Base-by-base conservation (phyloP, 2,329 filamentous ascomycete species). In the Pseudogymnoascus sp. region DNA sequence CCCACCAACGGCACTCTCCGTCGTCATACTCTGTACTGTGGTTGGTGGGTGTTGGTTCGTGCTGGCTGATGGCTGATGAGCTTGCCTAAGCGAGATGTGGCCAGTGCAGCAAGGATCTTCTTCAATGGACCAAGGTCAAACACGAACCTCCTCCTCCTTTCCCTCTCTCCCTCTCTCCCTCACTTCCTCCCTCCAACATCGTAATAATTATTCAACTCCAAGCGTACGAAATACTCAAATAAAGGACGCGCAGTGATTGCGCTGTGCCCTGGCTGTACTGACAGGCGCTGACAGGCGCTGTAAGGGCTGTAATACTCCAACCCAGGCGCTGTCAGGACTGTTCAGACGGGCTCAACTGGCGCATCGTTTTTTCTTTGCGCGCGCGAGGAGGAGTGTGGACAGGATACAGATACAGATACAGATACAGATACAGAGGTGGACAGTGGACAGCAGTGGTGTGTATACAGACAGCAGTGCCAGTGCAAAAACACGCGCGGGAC, bases 71-170 rank as follows among this genome's bases (percentile, higher is more conserved):
- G 30, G 30, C 30, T 33, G 30, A 33, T 28, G 25, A 33, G 38
- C 39, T 42, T 22, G 11, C 22, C 5, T 45, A 45, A 45, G 41
- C 41, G 41, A 25, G 41, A 45, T 11, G 41, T 45, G 41, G 19
- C 41, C 41, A 45, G 41, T 45, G 22, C 41, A 25, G 19, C 41
- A 45, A 45, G 41, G 41, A 45, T 45, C 41, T 45, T 45, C 22
- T 23, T 25, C 41, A 45, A 45, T 45, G 41, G 41, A 12, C 41
- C 41, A 45, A 45, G 22, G 22, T 25, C 41, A 45, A 45, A 45
- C 41, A 45, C 41, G 22, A 45, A 45, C 52, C 52, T 58, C 49
- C 30, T 58, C 49, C 30, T 58, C 52, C 33, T 30, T 58, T 30
- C 19, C 9, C 19, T 58, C 33, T 33, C 28, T 58, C 19, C 7